Base-by-base conservation (phyloP, 768 basidiomycete species). In the Boletus rubropictus region DNA sequence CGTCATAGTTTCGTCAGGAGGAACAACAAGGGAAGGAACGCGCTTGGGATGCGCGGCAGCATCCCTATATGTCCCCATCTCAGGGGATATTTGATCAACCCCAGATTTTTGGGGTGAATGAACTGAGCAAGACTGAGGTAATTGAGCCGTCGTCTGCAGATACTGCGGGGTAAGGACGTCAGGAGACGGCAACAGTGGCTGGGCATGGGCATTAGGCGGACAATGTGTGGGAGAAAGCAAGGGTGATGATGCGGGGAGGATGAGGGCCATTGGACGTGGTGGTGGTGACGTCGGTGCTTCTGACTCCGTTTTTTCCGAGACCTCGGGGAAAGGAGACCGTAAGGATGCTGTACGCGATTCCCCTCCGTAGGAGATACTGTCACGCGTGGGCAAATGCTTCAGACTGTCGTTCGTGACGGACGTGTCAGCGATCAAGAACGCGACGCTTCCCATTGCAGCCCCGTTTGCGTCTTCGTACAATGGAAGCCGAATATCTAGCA, bases 401-500 rank as follows among this genome's bases (percentile, higher is more conserved):
- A 54, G 37, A 43, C 36, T 48, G 17, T 52, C 59, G 27, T 47
- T 54, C 20, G 49, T 32, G 34, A 51, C 44, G 42, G 53, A 46
- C 39, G 47, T 48, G 51, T 46, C 52, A 50, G 29, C 41, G 48
- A 65, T 60, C 51, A 50, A 50, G 48, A 65, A 58, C 44, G 52
- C 54, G 49, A 63, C 45, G 53, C 50, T 58, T 60, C 62, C 62
- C 51, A 51, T 52, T 51, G 52, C 54, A 31, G 50, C 58, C 50
- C 51, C 53, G 58, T 52, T 58, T 58, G 47, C 18, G 52, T 63
- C 61, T 50, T 63, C 54, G 49, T 56, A 63, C 56, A 63, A 65
- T 65, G 62, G 62, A 63, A 63, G 62, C 21, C 48, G 61, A 31
- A 63, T 43, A n/a, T 29, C 62, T 63, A 37, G 24, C 32, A 34